Conservation (phyloP, 2,329 filamentous ascomycete genomes). For the Plectosphaerella cucumerina region DNA sequence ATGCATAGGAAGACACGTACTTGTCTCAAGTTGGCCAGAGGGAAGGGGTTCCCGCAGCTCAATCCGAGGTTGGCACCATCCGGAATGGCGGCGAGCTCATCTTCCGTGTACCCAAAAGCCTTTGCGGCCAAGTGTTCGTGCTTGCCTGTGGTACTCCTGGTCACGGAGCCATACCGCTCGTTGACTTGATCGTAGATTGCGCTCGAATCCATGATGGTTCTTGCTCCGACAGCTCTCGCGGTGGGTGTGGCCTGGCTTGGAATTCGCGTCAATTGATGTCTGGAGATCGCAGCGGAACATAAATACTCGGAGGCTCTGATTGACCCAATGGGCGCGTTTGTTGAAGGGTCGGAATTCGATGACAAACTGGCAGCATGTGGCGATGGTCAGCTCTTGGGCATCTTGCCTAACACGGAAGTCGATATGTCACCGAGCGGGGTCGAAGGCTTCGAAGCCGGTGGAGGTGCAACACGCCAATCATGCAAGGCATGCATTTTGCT, state of each 20-base stretch:
- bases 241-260: too few relatives aligned
- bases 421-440: conserved; percentile 4
- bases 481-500: too few relatives aligned
- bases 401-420: background rate
- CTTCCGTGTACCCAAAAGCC: conserved; percentile 47
- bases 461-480: too few relatives aligned
- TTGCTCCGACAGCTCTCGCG: too few relatives aligned
- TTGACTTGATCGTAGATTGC: conserved; percentile 29
- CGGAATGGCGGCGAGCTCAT: conserved; percentile 42
- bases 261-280: too few relatives aligned
- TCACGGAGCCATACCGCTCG: conserved; percentile 28
- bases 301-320: too few relatives aligned
- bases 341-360: too few relatives aligned
- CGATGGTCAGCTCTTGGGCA: background rate
- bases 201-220: conserved; percentile 20
- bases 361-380: too few relatives aligned
- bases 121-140: conserved; percentile 39
- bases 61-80: conserved; percentile 46
- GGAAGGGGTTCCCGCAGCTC: conserved; percentile 50
- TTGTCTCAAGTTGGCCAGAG: conserved; percentile 39
- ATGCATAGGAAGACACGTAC: conserved; percentile 18
- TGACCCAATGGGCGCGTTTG: too few relatives aligned
- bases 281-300: too few relatives aligned
- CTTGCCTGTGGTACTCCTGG: conserved; percentile 18
- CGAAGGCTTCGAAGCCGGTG: too few relatives aligned